A percentile compares a stretch with the other conserved stretches of the same genome.
phyloP scores from a whole-genome alignment of 345 rosid species.

The Gossypium ekmanianum region DNA sequence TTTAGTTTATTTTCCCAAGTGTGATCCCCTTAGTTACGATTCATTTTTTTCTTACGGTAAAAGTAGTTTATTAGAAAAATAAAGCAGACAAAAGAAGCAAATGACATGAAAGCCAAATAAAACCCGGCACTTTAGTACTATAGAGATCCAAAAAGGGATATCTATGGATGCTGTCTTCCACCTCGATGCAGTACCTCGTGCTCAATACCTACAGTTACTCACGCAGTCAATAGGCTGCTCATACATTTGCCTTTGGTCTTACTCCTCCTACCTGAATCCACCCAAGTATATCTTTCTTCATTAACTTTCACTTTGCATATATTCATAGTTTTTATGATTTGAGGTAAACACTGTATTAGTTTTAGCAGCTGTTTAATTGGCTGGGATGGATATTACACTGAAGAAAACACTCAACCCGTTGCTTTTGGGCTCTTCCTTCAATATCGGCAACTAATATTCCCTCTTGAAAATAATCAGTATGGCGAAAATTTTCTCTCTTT shows the following conservation, averaged over 20 bases:
- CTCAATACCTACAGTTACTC: constrained; percentile 39
- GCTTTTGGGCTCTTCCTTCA: constrained; percentile 44
- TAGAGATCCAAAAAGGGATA: background rate
- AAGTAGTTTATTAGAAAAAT: too few relatives aligned
- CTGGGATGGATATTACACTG: constrained; percentile 52
- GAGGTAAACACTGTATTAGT: background rate
- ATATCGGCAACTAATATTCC: constrained; percentile 36
- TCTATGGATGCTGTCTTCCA: constrained; percentile 56
- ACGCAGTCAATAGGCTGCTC: constrained; percentile 45
- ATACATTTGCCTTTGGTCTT: constrained; percentile 72
- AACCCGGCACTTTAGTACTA: background rate
- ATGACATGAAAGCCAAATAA: background rate
- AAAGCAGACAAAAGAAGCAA: background rate
- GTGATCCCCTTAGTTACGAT: background rate
- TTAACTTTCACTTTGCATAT: background rate
- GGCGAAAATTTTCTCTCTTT: background rate
- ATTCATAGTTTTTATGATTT: background rate
- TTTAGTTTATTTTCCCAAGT: background rate
- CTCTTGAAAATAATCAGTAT: constrained; percentile 33
- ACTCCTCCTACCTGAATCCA: constrained; percentile 37
- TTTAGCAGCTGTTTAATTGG: constrained; percentile 42
- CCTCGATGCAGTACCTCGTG: constrained; percentile 33
- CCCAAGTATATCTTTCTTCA: constrained; percentile 34
- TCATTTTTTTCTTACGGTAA: too few relatives aligned
- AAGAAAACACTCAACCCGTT: constrained; percentile 34